These are phyloP conservation scores for Mortierella sp. DNA, from an alignment of 371 early-diverging fungal species.

Conservation along the genomic window DNA sequence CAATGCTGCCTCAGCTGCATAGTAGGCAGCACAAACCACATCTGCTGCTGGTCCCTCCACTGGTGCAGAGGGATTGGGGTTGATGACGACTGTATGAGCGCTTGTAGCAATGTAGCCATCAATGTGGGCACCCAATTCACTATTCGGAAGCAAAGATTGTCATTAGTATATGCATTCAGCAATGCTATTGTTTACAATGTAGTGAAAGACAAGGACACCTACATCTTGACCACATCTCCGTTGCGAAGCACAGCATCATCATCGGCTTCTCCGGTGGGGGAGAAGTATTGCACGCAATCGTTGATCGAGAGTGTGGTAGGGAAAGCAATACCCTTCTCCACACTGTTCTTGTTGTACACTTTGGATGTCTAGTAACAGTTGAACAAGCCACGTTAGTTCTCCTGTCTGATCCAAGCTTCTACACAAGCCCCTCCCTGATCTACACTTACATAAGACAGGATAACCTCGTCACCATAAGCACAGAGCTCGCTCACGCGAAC, in stretches of 20 bases:
- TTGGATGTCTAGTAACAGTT: slow-evolving; percentile 76
- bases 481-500: slow-evolving; percentile 81
- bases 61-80: slow-evolving; percentile 67
- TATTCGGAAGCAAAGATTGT: slow-evolving; percentile 25
- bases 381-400: no score
- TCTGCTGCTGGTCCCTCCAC: slow-evolving; percentile 74
- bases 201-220: slow-evolving; percentile 49
- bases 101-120: slow-evolving; percentile 92
- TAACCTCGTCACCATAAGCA: slow-evolving; percentile 83
- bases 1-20: slow-evolving; percentile 80
- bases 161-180: not conserved
- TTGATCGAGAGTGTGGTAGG: slow-evolving; percentile 90
- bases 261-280: slow-evolving; percentile 73
- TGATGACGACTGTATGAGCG: slow-evolving; percentile 87
- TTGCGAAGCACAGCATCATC: slow-evolving; percentile 64
- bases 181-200: no score
- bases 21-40: slow-evolving; percentile 83
- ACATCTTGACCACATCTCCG: slow-evolving; percentile 92
- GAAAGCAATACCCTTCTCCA: slow-evolving; percentile 88
- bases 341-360: slow-evolving; percentile 72
- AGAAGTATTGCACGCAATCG: slow-evolving; percentile 79
- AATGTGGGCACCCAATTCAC: slow-evolving; percentile 92
- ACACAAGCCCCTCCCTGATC: no score
- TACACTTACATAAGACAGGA: slow-evolving; percentile 64
- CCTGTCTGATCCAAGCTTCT: no score